Evolutionary conservation across 805 yeast species (phyloP), one percentile per base, ranked within the genome.

Genomic region (Metschnikowia continentalis): DNA sequence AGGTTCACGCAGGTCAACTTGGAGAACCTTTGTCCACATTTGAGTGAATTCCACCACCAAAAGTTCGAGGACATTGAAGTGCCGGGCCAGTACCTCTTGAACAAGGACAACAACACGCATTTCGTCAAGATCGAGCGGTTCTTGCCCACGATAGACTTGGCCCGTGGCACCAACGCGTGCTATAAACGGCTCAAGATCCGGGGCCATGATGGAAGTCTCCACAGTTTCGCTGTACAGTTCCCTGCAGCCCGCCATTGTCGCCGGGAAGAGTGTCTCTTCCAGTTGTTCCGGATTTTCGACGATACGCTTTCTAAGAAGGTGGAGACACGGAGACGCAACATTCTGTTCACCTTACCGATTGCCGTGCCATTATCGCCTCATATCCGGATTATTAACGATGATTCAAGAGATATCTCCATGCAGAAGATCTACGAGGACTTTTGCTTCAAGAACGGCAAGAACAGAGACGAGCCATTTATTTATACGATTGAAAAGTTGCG

Each of bases 231-330:
- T 0, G 95, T 94, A 19, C 99, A 94, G 72, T 90, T 88, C 67
- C 99, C 99, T 6, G 96, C 98, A 14, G 97, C 97, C 11, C 83
- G 99, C 59, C 97, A 92, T 62, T 89, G 96, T 60, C 86, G 99
- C 64, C 83, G 99, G 48, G 99, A 94, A 65, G 99, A 94, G 64
- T 80, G 96, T 48, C 84, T 94, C 51, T 86, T 90, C 76, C 99
- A 94, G 66, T 70, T 94, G 56, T 91, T 90, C 76, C 80, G 97
- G 57, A 82, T 94, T 43, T 83, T 95, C 71, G 91, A 90, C 65
- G 89, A 88, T 55, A 83, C 88, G 1, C 71, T 95, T 49, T 74
- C 84, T 0, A 82, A 86, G 59, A 86, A 88, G 61, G 96, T 89
- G 32, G 96, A 95, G 68, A 82, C 95, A 3, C 83, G 97, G 57